Evolutionary conservation across 2,329 filamentous ascomycete species (phyloP), one percentile per base, ranked within the genome.

Genomic region (Sporothrix brunneoviolacea): DNA sequence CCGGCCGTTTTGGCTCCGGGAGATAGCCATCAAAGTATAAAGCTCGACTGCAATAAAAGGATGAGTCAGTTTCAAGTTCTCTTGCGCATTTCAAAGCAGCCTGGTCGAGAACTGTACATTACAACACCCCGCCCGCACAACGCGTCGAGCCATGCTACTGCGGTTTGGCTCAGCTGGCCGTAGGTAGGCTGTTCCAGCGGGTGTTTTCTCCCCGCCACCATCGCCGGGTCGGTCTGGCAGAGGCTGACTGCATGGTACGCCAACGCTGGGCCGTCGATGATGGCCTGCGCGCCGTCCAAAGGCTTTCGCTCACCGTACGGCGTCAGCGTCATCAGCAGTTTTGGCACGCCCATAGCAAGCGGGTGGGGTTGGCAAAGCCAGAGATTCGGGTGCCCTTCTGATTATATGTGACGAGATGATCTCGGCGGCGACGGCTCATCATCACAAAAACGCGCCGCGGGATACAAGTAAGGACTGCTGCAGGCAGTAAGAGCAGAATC

Each of bases 21-120:
- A 97, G 73, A 50, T 80, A 83, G 13, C 90, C 90, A 64, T 97
- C 91, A 60, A 97, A 96, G 63, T 85, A 90, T 48, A 96, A 86
- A 41, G 75, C 80, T 52, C 79, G 69, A 57, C 83, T 87, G 64
- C 57, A 58, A n/a, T n/a, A n/a, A 61, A 50, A 19, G 13, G 9
- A 24, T 15, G 27, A 6, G 24, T 22, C 21, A 22, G 32, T 22
- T 19, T 8, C n/a, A n/a, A n/a, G n/a, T n/a, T n/a, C n/a, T n/a
- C n/a, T n/a, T n/a, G n/a, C n/a, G n/a, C n/a, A n/a, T n/a, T n/a
- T n/a, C n/a, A n/a, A n/a, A n/a, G n/a, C n/a, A n/a, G n/a, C n/a
- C n/a, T n/a, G n/a, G n/a, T n/a, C n/a, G n/a, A n/a, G n/a, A n/a
- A n/a, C n/a, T n/a, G n/a, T n/a, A 56, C 57, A 59, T 45, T 36